Conservation (phyloP, 2,329 filamentous ascomycete species). For the Setomelanomma holmii region DNA sequence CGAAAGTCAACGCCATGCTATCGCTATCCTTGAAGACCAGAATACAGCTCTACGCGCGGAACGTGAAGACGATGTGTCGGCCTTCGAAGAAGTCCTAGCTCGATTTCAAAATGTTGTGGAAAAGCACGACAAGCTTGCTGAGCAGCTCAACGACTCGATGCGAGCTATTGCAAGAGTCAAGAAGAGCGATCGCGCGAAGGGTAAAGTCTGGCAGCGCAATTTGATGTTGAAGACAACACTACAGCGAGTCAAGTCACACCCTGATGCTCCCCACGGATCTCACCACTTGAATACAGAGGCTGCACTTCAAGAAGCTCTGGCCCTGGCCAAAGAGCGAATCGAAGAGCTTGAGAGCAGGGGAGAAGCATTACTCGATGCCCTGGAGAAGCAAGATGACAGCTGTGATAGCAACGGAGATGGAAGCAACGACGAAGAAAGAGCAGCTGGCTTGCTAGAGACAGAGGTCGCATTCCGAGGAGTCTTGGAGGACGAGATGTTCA, state of each 20-base stretch:
- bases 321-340: constrained; percentile 16
- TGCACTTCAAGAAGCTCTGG: constrained; percentile 18
- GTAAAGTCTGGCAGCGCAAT: constrained; percentile 23
- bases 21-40: neutral
- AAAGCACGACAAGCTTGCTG: constrained; percentile 12
- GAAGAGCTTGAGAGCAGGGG: constrained; percentile 23
- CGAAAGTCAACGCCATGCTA: neutral
- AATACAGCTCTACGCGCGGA: constrained; percentile 1
- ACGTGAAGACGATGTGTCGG: constrained; percentile 4
- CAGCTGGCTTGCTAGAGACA: constrained; percentile 8
- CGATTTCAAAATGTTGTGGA: neutral
- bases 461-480: constrained; percentile 18
- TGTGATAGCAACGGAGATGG: constrained; percentile 6
- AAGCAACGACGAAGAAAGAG: constrained; percentile 4
- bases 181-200: constrained; percentile 25
- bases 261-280: neutral
- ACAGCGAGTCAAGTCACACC: constrained; percentile 1
- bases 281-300: constrained; percentile 5
- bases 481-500: constrained; percentile 19
- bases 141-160: constrained; percentile 8
- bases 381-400: constrained; percentile 11
- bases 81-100: constrained; percentile 1
- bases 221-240: constrained; percentile 18
- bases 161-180: constrained; percentile 11
- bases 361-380: constrained; percentile 14